Conservation (phyloP, 2,329 filamentous ascomycete species). For the Diaporthe vaccinii region DNA sequence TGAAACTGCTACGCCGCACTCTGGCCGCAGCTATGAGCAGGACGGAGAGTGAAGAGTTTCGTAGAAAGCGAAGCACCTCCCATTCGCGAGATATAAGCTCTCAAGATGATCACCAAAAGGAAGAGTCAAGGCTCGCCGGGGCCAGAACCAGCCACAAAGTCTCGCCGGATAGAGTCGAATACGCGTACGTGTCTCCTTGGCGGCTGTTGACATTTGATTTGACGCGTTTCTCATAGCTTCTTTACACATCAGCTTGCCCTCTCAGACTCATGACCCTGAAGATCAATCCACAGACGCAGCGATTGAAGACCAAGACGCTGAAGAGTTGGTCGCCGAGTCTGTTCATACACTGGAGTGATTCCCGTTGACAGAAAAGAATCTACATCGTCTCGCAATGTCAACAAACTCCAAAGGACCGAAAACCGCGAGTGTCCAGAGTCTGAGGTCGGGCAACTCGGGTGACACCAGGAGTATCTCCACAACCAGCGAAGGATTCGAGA, state of each 20-base stretch:
- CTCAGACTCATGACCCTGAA: not conserved
- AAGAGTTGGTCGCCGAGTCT: not conserved
- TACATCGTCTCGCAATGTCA: not conserved
- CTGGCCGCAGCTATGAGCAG: not conserved
- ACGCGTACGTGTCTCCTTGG: not conserved
- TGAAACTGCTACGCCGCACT: not conserved
- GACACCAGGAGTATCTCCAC: not conserved
- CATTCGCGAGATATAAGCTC: too few species aligned
- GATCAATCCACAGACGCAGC: not conserved
- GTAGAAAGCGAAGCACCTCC: not conserved
- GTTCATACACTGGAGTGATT: not conserved
- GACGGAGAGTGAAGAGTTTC: not conserved
- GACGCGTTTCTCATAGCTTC: not conserved
- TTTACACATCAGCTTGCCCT: not conserved
- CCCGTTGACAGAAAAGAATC: not conserved
- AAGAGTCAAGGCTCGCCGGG: not conserved
- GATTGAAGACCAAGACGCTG: not conserved
- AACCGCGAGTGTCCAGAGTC: not conserved
- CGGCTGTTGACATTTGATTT: too few species aligned
- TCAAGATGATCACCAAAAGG: not conserved
- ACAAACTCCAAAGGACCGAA: not conserved
- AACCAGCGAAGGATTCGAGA: not conserved
- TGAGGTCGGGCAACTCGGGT: not conserved
- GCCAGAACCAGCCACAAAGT: not conserved
- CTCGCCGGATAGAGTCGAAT: not conserved